These are phyloP conservation scores for Aspergillus clavatus DNA, from an alignment of 2,329 filamentous ascomycete species.

Conservation along the genomic window DNA sequence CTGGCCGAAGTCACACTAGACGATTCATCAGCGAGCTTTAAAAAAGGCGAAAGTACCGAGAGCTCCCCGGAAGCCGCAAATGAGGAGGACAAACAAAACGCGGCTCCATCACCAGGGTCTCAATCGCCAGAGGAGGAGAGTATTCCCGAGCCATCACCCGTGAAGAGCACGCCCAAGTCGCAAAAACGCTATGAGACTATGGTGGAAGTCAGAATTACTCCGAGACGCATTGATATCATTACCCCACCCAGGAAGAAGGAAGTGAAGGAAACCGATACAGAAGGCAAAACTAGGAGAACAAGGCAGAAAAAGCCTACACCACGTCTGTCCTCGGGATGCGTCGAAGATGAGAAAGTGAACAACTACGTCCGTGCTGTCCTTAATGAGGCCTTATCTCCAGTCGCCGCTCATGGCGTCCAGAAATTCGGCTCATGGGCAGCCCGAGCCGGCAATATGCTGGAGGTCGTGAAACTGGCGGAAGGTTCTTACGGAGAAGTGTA, in stretches of 20 bases:
- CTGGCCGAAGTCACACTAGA: slow-evolving; percentile 25
- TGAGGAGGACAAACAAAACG: not conserved
- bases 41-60: not conserved
- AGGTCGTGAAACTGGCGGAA: slow-evolving; percentile 59
- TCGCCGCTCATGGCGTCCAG: slow-evolving; percentile 34
- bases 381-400: slow-evolving; percentile 32
- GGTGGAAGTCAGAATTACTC: slow-evolving; percentile 27
- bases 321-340: slow-evolving; percentile 29
- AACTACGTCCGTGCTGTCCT: slow-evolving; percentile 36
- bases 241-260: not conserved
- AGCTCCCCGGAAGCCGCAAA: not conserved
- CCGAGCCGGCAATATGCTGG: slow-evolving; percentile 34
- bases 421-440: slow-evolving; percentile 38
- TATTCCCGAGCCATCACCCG: slow-evolving; percentile 3
- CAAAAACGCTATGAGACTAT: slow-evolving; percentile 19
- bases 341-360: slow-evolving; percentile 31
- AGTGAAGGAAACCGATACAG: not conserved
- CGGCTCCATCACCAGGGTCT: not conserved
- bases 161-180: not conserved
- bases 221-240: not conserved
- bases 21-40: slow-evolving; percentile 7
- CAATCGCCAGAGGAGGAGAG: slow-evolving; percentile 1
- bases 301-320: slow-evolving; percentile 17
- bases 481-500: slow-evolving; percentile 65
- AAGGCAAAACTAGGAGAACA: slow-evolving; percentile 8